Evolutionary conservation across 768 basidiomycete genomes (phyloP), one percentile per base, ranked within the genome.

Genomic region (Mycena maculata): DNA sequence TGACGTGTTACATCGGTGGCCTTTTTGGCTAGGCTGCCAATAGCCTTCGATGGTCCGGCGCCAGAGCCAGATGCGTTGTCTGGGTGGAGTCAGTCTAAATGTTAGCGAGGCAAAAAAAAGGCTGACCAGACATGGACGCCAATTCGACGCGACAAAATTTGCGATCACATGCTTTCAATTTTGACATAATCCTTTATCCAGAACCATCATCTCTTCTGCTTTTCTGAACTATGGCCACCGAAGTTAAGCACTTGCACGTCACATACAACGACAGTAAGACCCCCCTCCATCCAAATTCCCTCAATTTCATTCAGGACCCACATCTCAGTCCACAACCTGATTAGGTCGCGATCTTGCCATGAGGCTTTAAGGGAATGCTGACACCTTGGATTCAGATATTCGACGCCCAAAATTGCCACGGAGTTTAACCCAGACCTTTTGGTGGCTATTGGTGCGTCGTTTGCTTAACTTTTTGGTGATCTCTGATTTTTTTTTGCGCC

Each of bases 361-460:
- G 28, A 22, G 47, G 38, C 18, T 28, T 47, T 28, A 1, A 45
- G n/a, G 27, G 11, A 36, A 15, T 47, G 28, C 54, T 64, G 15
- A 64, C 18, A 13, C 31, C 6, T 23, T 18, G 23, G 38, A 30
- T 47, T 42, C 38, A 65, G 89, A 72, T 81, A 79, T 15, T 83
- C 85, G 2, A 89, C 91, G 1, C 83, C 83, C 52, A 83, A 86
- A 73, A 95, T 98, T 73, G 90, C 89, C 33, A 76, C 77, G 5
- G 85, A 90, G 48, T 99, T 96, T 81, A 91, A 92, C 72, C 95
- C 95, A n/a, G 89, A 95, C 76, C 78, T 95, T 66, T 81, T 96
- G 74, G 86, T 96, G 63, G 94, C 94, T 10, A 95, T 95, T 67
- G 93, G 93, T 88, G 65, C 49, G 83, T 76, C 41, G 41, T 52